Evolutionary conservation across 441 rosid species (phyloP).

Genomic region (Brassica hybrid): DNA sequence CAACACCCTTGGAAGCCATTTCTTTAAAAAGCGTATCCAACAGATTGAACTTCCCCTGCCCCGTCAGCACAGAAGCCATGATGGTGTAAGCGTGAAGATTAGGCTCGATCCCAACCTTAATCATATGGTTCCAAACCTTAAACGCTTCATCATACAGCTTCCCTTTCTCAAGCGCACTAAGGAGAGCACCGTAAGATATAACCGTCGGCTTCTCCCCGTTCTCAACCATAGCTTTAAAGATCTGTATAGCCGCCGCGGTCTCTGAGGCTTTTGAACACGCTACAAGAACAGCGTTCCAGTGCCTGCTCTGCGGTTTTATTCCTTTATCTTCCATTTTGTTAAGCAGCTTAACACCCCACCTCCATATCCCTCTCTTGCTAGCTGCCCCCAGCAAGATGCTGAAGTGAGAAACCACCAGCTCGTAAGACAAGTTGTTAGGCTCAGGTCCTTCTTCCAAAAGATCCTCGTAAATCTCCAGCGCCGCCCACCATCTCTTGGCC

Average conservation of each 20-base stretch:
- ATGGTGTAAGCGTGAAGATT: slow-evolving; percentile 78
- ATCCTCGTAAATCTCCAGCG: slow-evolving; percentile 88
- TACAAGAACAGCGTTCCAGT: slow-evolving; percentile 86
- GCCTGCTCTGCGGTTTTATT: slow-evolving; percentile 70
- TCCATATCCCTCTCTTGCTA: slow-evolving; percentile 82
- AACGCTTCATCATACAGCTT: slow-evolving; percentile 74
- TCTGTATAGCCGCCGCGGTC: slow-evolving; percentile 72
- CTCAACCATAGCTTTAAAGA: slow-evolving; percentile 82
- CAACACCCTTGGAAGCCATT: slow-evolving; percentile 65
- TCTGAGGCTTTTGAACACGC: slow-evolving; percentile 91
- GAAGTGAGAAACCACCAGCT: slow-evolving; percentile 77
- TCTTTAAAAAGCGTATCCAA: slow-evolving; percentile 69
- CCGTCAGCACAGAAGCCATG: slow-evolving; percentile 74
- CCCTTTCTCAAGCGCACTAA: slow-evolving; percentile 89
- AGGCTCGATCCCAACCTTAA: slow-evolving; percentile 71
- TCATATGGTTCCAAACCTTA: slow-evolving; percentile 91
- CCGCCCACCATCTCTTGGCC: slow-evolving; percentile 97
- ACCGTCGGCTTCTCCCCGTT: slow-evolving; percentile 84
- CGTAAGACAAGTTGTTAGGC: slow-evolving; percentile 77
- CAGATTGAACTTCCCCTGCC: slow-evolving; percentile 60
- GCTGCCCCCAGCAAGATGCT: slow-evolving; percentile 73
- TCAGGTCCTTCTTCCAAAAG: slow-evolving; percentile 81
- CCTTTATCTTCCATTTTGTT: slow-evolving; percentile 90
- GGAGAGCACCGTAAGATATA: slow-evolving; percentile 77
- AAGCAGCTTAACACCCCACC: slow-evolving; percentile 78